Evolutionary conservation across 805 yeast genomes (phyloP).

Genomic region (Soucietia sequanensis): DNA sequence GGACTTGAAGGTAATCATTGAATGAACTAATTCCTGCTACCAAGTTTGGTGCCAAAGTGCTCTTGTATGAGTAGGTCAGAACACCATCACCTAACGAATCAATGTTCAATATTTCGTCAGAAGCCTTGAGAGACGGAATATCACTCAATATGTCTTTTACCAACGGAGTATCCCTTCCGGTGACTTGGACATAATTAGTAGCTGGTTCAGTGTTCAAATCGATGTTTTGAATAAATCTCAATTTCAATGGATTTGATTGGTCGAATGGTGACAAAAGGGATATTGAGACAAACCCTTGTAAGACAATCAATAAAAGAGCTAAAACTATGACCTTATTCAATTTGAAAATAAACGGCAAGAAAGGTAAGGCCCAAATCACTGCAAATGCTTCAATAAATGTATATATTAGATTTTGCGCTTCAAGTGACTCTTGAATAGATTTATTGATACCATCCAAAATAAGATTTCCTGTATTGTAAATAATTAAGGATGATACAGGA

Average conservation of each 20-base stretch:
- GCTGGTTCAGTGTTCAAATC: constrained; percentile 37
- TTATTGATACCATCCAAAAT: constrained; percentile 65
- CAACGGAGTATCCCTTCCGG: constrained; percentile 50
- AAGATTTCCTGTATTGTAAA: constrained; percentile 56
- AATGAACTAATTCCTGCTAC: constrained; percentile 29
- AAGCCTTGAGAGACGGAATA: constrained; percentile 59
- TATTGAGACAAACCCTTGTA: constrained; percentile 37
- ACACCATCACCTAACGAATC: constrained; percentile 40
- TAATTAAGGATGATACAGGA: constrained; percentile 58
- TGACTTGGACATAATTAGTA: constrained; percentile 42
- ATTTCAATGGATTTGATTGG: constrained; percentile 61
- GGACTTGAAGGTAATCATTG: constrained; percentile 48
- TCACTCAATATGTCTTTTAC: constrained; percentile 49
- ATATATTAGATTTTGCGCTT: constrained; percentile 38
- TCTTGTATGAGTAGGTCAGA: constrained; percentile 53
- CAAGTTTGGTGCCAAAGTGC: constrained; percentile 44
- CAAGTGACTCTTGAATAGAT: constrained; percentile 64
- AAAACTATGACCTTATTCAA: constrained; percentile 51
- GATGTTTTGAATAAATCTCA: constrained; percentile 64
- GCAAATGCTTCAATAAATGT: constrained; percentile 25
- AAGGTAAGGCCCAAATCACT: constrained; percentile 41
- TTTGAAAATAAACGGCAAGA: constrained; percentile 69
- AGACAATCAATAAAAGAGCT: constrained; percentile 35
- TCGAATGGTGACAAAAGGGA: constrained; percentile 58
- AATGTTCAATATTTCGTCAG: constrained; percentile 33